Evolutionary conservation across 2,329 filamentous ascomycete species (phyloP), one percentile per base, ranked within the genome.

Genomic region (Biscogniauxia marginata): DNA sequence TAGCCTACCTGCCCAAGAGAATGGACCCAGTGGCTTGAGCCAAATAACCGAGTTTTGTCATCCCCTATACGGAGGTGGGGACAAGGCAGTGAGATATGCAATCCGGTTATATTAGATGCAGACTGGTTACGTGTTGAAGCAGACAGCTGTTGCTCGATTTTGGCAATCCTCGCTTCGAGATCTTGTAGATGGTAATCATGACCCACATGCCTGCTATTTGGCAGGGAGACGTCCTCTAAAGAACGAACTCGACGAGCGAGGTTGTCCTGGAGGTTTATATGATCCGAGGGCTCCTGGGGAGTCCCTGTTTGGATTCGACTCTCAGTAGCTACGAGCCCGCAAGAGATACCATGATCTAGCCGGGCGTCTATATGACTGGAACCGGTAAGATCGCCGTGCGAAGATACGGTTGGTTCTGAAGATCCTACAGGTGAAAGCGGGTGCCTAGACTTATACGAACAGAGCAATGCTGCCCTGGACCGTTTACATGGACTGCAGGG

Each of bases 41-140:
- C 63, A 39, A 66, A 66, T 11, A 65, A 21, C 43, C 63, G 49
- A 2, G 63, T 66, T 24, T 66, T 66, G 24, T 60, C 62, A 21
- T 52, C 43, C 34, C 62, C 62, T 21, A 54, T 50, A 2, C 62
- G 60, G 18, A 64, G 57, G 55, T 63, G 51, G 16, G 62, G 62
- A n/a, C 54, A 55, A 24, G 62, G 62, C 4, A 60, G 25, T 23
- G 46, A 52, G 21, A 64, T 52, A 19, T 45, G 49, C 22, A 60
- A 30, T 9, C 53, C 59, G 16, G 46, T 13, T 4, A 45, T 45
- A n/a, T 45, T 23, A 16, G 22, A 50, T 54, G 20, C 53, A 25
- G 7, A 16, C 21, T 25, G 34, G 16, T 45, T n/a, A 19, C 44
- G 49, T 8, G 13, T 25, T 9, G 44, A 51, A n/a, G 8, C 34